These are phyloP conservation scores for Picochlorum sp. DNA, from an alignment of 139 green algal species.

Conservation along the genomic window DNA sequence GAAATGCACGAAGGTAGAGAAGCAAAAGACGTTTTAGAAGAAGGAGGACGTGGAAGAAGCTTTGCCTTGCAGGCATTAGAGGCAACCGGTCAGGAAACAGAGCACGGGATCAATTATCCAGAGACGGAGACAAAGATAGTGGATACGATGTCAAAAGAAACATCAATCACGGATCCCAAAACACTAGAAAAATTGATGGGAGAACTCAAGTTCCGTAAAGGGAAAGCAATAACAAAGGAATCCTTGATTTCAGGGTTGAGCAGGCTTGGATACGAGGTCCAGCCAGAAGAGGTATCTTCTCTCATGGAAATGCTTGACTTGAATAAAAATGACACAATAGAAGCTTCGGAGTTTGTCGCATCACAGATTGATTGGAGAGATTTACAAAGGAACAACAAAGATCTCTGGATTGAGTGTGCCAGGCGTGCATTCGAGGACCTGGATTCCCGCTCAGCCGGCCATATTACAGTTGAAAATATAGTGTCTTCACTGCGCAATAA, in stretches of 20 bases:
- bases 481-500: slow-evolving; percentile 48
- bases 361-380: slow-evolving; percentile 44
- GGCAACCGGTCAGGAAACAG: not conserved
- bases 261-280: slow-evolving; percentile 47
- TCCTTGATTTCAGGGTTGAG: slow-evolving; percentile 41
- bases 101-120: not conserved
- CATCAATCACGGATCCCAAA: slow-evolving; percentile 7
- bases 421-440: slow-evolving; percentile 56
- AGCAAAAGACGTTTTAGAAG: not conserved
- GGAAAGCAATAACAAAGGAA: slow-evolving; percentile 20
- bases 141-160: too few species aligned
- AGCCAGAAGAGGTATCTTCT: slow-evolving; percentile 26
- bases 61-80: not conserved
- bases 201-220: slow-evolving; percentile 19
- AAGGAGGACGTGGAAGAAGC: not conserved
- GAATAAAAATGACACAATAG: slow-evolving; percentile 6
- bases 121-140: not conserved
- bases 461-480: slow-evolving; percentile 40
- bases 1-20: too few species aligned
- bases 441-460: slow-evolving; percentile 42
- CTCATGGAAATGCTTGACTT: slow-evolving; percentile 45
- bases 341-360: slow-evolving; percentile 29
- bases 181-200: slow-evolving; percentile 28
- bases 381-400: slow-evolving; percentile 37
- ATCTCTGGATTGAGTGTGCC: slow-evolving; percentile 65